A percentile compares a stretch with the other conserved stretches of the same genome.
phyloP scores from a whole-genome alignment of 139 green algal species.

The Chlorella sp. region DNA sequence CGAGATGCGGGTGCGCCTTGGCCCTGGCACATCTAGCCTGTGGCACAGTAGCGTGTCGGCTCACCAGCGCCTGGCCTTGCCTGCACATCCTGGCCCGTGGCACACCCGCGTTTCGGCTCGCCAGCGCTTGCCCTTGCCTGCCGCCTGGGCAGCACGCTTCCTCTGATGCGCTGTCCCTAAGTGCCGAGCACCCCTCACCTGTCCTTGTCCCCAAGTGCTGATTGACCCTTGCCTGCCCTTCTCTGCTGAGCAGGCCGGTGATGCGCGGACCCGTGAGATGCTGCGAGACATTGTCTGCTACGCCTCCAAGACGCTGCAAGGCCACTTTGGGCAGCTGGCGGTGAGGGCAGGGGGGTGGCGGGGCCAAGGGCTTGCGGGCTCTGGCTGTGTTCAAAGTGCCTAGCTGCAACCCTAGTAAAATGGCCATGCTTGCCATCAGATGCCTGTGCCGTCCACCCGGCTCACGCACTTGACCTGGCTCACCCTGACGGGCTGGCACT shows the following conservation, averaged over 20 bases:
- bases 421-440: not conserved
- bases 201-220: too few relatives aligned
- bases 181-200: too few relatives aligned
- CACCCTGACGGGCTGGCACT: not conserved
- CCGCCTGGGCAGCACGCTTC: not conserved
- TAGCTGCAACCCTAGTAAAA: too few relatives aligned
- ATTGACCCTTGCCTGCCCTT: too few relatives aligned
- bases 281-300: constrained; percentile 22
- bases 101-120: too few relatives aligned
- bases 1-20: too few relatives aligned
- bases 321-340: constrained; percentile 15
- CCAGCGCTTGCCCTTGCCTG: not conserved
- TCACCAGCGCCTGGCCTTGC: too few relatives aligned
- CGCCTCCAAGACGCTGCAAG: constrained; percentile 20
- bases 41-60: too few relatives aligned
- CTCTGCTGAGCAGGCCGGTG: not conserved
- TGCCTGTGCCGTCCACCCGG: not conserved
- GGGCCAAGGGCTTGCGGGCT: not conserved
- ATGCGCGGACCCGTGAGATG: constrained; percentile 14
- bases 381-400: not conserved
- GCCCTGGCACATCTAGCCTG: too few relatives aligned
- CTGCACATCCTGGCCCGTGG: too few relatives aligned
- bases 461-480: not conserved
- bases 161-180: too few relatives aligned
- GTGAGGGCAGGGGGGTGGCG: not conserved